Evolutionary conservation across 495 filamentous ascomycete species (phyloP), one percentile per base, ranked within the genome.

Genomic region (Talaromyces liani): DNA sequence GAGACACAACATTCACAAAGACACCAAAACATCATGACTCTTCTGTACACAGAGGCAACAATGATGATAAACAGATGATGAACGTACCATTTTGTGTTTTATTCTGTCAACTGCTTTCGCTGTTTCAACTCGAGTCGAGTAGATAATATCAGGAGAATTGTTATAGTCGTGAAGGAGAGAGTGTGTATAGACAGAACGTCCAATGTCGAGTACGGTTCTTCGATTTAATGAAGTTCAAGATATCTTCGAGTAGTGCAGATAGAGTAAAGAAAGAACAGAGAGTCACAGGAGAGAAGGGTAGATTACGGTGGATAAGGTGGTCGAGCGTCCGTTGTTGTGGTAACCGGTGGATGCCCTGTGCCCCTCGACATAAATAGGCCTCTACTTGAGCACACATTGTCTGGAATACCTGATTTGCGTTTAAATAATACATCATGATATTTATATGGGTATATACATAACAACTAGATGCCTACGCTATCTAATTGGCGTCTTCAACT

Each of bases 401-500:
- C 27, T 27, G 2, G 27, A 14, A 18, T 27, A 61, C 6, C 29
- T n/a, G 41, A 61, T 25, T 25, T 29, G 0, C 3, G 7, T 31
- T 31, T 31, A 31, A 27, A 29, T 47, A 45, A 9, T 41, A 12
- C 16, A 36, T 18, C 29, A 59, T 25, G 18, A 24, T 31, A 24
- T 24, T 24, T 2, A 24, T n/a, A 29, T 4, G n/a, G 54, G 56
- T 54, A 53, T 45, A 62, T 56, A 29, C 20, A 41, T n/a, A 12
- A 61, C 9, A 45, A 22, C 0, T 31, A 12, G 9, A 8, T 1
- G 33, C 10, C 22, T 45, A 45, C 29, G 24, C 45, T 18, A 25
- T 34, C 45, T 18, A 14, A 45, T n/a, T 2, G 56, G 55, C 56
- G 63, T 53, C 54, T 65, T 65, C 64, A 88, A 66, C 77, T 88